Conservation (phyloP, 345 rosid genomes). For the Eucalyptus urophylla region DNA sequence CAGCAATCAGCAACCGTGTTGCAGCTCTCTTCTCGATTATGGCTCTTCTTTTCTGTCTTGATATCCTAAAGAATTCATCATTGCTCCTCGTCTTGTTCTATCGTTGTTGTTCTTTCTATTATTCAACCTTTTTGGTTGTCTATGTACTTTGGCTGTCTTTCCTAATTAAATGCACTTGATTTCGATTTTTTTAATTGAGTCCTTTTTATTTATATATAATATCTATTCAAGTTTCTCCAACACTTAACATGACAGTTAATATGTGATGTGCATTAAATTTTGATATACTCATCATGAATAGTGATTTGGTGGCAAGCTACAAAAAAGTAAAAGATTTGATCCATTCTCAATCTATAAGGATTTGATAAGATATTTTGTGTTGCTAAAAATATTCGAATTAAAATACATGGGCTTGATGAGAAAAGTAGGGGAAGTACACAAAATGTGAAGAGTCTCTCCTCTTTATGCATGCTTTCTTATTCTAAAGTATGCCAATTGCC, state of each 20-base stretch:
- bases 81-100: neutral
- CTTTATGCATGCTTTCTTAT: too few relatives aligned
- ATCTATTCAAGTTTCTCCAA: accelerated
- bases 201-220: accelerated
- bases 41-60: neutral
- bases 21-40: neutral
- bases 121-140: neutral
- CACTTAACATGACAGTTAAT: accelerated
- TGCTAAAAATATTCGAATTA: too few relatives aligned
- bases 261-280: neutral
- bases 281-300: neutral
- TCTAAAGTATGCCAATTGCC: neutral
- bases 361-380: neutral
- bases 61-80: neutral
- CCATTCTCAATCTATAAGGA: neutral
- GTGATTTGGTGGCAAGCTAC: neutral
- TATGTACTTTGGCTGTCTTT: neutral
- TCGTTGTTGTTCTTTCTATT: neutral
- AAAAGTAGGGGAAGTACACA: accelerated
- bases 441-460: neutral
- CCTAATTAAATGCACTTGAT: neutral
- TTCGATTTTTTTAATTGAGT: accelerated
- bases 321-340: too few relatives aligned
- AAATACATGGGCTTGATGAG: too few relatives aligned
- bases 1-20: neutral